Evolutionary conservation across 768 basidiomycete genomes (phyloP), one percentile per base, ranked within the genome.

Genomic region (Lyophyllum shimeji): DNA sequence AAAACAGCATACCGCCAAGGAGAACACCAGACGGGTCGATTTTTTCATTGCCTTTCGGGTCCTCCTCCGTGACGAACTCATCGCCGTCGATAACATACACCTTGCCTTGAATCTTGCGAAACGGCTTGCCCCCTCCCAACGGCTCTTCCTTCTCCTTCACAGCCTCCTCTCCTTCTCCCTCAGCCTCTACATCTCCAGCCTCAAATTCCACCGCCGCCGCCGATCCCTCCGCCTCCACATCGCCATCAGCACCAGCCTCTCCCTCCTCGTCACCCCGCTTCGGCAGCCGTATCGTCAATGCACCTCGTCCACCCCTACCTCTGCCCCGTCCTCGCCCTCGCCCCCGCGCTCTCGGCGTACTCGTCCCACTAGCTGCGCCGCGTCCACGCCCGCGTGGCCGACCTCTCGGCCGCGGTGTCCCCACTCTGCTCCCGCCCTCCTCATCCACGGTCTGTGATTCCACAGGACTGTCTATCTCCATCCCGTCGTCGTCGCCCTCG

Each of bases 31-130:
- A 80, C 58, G 74, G 75, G 67, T 98, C 95, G 21, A 99, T 90
- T 76, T 99, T 99, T 57, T 86, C 82, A 70, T 98, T 88, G 5
- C 96, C 97, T 61, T 87, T 92, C 50, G 84, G 79, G 65, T 98
- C 90, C 46, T 93, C 82, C 1, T 86, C 85, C 6, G 93, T 88
- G 46, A 89, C 73, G 60, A 94, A 86, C 73, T 98, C 96, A 68
- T 98, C 96, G 44, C 89, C 89, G 33, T 93, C 90, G 49, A 97
- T 87, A 45, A 87, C 75, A 67, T 88, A 89, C 5, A 83, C 79
- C 60, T 84, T 78, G 9, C 89, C 93, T 34, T 87, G 84, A 61
- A 97, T 82, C 65, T 78, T 82, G 33, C 85, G 75, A 74, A 87
- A 90, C 1, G 87, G 85, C 60, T 88, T 89, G 0, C 86, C 87